Conservation (phyloP, 768 basidiomycete genomes). For the Auriculariales sp. region DNA sequence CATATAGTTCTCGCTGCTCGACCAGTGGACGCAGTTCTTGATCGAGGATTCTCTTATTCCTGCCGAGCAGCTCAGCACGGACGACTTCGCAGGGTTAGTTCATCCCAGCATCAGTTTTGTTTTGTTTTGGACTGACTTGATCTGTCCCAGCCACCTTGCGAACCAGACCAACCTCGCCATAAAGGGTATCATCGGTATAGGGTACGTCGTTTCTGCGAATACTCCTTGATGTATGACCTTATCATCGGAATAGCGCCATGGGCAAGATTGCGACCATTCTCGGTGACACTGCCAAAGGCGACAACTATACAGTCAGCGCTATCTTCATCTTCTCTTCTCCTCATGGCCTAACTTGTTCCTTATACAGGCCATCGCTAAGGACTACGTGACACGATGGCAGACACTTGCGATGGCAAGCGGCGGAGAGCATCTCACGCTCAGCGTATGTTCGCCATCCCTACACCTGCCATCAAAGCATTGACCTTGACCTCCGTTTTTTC, state of each 20-base stretch:
- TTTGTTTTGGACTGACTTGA: no score
- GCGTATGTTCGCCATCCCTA: slow-evolving; percentile 13
- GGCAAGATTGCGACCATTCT: slow-evolving; percentile 16
- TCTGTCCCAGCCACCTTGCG: slow-evolving; percentile 23
- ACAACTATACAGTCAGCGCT: slow-evolving; percentile 26
- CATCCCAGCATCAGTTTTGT: no score
- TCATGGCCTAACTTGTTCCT: neutral
- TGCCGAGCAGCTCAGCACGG: slow-evolving; percentile 24
- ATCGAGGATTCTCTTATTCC: slow-evolving; percentile 32
- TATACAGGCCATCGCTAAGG: slow-evolving; percentile 33
- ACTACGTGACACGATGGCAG: slow-evolving; percentile 41
- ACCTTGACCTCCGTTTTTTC: neutral
- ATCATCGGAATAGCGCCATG: slow-evolving; percentile 2
- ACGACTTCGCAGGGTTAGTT: slow-evolving; percentile 39
- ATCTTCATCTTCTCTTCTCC: neutral
- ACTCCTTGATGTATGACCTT: slow-evolving; percentile 29
- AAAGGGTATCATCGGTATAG: slow-evolving; percentile 53
- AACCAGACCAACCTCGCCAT: slow-evolving; percentile 61
- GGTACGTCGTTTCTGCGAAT: slow-evolving; percentile 4
- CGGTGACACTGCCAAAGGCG: slow-evolving; percentile 22
- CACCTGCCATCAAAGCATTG: no score
- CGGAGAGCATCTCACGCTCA: slow-evolving; percentile 38
- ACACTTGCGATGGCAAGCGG: slow-evolving; percentile 33
- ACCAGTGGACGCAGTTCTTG: slow-evolving; percentile 54
- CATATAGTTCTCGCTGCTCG: slow-evolving; percentile 31